A percentile compares a stretch with the other conserved stretches of the same genome.
Conservation (phyloP, 495 filamentous ascomycete species). For the Neurospora sp. region DNA sequence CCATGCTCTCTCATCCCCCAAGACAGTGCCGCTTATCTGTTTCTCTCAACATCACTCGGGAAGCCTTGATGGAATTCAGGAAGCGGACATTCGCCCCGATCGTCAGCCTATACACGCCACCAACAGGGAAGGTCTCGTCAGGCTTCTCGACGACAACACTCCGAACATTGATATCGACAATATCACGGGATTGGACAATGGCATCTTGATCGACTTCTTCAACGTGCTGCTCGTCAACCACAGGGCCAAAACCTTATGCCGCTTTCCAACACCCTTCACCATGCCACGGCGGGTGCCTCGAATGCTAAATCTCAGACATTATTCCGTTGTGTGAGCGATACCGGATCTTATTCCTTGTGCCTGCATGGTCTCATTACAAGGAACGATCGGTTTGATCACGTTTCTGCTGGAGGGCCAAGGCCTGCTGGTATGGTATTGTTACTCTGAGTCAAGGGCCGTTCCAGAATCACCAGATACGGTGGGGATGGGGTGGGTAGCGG, state of each 20-base stretch:
- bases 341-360: slow-evolving; percentile 3
- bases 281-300: slow-evolving; percentile 7
- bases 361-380: not conserved
- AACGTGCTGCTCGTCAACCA: not conserved
- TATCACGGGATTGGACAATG: not conserved
- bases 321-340: slow-evolving; percentile 10
- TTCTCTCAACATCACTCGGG: not conserved
- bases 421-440: not conserved
- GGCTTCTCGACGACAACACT: not conserved
- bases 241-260: not conserved
- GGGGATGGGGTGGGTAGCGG: not conserved
- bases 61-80: not conserved
- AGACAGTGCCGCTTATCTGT: not conserved
- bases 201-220: not conserved
- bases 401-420: not conserved
- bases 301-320: slow-evolving; percentile 27
- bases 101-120: not conserved
- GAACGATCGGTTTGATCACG: not conserved
- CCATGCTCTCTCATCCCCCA: not conserved
- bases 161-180: not conserved
- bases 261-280: not conserved
- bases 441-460: not conserved
- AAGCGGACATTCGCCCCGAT: not conserved
- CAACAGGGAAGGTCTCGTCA: not conserved
- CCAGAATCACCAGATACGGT: not conserved